phyloP scores from a whole-genome alignment of 495 filamentous ascomycete genomes.

The Aspergillus carlsbadensis region DNA sequence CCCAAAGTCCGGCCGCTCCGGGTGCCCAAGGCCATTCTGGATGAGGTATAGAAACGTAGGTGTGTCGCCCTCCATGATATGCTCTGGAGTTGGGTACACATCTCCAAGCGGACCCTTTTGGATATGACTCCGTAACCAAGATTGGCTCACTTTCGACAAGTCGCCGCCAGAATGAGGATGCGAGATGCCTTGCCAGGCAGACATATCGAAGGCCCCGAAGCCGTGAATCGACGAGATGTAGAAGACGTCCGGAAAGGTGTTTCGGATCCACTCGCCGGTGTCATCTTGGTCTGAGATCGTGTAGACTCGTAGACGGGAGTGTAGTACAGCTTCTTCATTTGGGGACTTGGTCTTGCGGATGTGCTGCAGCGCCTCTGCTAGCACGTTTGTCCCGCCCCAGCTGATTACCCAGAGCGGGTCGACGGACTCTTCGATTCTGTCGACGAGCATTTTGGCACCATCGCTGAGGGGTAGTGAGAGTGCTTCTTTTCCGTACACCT shows the following conservation, averaged over 20 bases:
- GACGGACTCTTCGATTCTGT: conserved; percentile 20
- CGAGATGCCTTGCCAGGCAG: conserved; percentile 44
- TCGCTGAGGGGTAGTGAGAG: conserved; percentile 24
- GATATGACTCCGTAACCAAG: conserved; percentile 42
- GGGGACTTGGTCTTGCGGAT: conserved; percentile 15
- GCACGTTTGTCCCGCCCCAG: conserved; percentile 48
- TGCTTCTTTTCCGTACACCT: conserved; percentile 26
- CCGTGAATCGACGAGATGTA: conserved; percentile 45
- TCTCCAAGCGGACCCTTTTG: conserved; percentile 41
- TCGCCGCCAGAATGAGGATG: conserved; percentile 40
- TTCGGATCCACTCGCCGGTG: conserved; percentile 42
- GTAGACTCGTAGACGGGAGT: conserved; percentile 8
- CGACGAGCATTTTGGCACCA: conserved; percentile 32
- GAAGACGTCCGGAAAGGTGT: conserved; percentile 40
- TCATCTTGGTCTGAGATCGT: conserved; percentile 49
- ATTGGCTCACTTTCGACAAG: conserved; percentile 27
- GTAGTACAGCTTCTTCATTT: no score
- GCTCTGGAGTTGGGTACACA: conserved; percentile 37
- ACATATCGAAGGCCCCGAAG: conserved; percentile 40
- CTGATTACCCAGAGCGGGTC: conserved; percentile 38
- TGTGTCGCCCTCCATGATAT: conserved; percentile 45
- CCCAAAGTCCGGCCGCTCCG: conserved; percentile 40
- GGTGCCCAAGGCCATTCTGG: conserved; percentile 42
- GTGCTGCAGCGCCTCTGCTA: conserved; percentile 39
- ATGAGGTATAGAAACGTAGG: conserved; percentile 43